Base-by-base conservation (phyloP, 2,329 filamentous ascomycete genomes). In the Penicillium sp. region DNA sequence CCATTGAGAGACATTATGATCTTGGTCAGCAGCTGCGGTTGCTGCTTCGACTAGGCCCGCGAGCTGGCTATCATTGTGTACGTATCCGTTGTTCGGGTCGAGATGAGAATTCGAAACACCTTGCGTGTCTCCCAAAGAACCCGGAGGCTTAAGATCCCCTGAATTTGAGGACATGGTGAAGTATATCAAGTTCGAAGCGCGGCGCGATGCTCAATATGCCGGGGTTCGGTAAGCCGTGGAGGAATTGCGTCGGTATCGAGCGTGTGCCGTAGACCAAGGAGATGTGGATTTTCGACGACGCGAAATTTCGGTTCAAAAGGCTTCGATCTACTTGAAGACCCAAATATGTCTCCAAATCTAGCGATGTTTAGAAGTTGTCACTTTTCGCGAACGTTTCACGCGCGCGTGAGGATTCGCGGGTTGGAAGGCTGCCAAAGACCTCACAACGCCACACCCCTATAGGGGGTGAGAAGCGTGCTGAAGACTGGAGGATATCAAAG, bases 1-100 rank as follows among this genome's bases (percentile, higher is more conserved):
- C 77, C 65, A 68, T 49, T 71, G 63, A 23, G 65, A 66, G 8
- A 69, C 63, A 50, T 37, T 37, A 12, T 37, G 33, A 37, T 71
- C 65, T 50, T 71, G 66, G 15, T 66, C 67, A 31, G 72, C 73
- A 28, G 72, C 72, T 1, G 72, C 73, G 2, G 73, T 75, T 2
- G 73, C 73, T 27, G 72, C 73, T 56, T 75, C 70, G 6, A 76
- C 72, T 29, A 76, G 55, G 3, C 72, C 73, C 4, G 73, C 73
- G 12, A 76, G 63, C 46, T 75, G 73, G 42, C 71, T 72, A 42
- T 75, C 72, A 33, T 62, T 70, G 1, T 68, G 63, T 12, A 65
- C 58, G 55, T 71, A 71, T 23, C 60, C 61, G 27, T 49, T 64
- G 27, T 61, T 69, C 10, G 66, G 57, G 28, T 71, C 68, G 10